Percentiles rank a stretch among this genome's conserved stretches.
phyloP scores from a whole-genome alignment of 768 basidiomycete species.

The Leucocoprinus sp. region DNA sequence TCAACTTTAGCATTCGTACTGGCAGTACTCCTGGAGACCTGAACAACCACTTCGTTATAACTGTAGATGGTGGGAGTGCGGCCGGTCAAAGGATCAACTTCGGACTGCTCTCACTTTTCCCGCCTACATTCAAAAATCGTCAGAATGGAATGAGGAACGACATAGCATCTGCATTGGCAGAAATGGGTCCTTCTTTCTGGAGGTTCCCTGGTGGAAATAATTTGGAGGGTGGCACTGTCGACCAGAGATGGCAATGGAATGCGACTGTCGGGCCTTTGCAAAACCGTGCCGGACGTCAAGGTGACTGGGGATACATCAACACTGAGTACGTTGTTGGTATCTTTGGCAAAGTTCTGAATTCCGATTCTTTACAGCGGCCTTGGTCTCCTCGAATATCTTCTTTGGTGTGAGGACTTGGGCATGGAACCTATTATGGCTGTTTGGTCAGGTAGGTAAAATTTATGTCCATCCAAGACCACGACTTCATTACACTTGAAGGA shows the following conservation, averaged over 20 bases:
- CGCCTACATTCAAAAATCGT: constrained; percentile 56
- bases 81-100: constrained; percentile 43
- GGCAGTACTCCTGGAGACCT: constrained; percentile 29
- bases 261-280: constrained; percentile 48
- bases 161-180: constrained; percentile 48
- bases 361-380: constrained; percentile 31
- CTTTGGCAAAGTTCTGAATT: neutral
- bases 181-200: constrained; percentile 53
- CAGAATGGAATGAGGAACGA: constrained; percentile 56
- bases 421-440: constrained; percentile 61
- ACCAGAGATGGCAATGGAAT: constrained; percentile 59
- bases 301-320: constrained; percentile 56
- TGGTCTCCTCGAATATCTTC: constrained; percentile 49
- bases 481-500: constrained; percentile 22
- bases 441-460: constrained; percentile 35
- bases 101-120: constrained; percentile 57
- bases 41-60: constrained; percentile 45
- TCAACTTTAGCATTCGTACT: constrained; percentile 35
- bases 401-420: constrained; percentile 50
- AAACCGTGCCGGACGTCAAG: constrained; percentile 42
- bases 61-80: constrained; percentile 33
- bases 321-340: constrained; percentile 36
- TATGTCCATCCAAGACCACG: neutral
- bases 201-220: constrained; percentile 67
- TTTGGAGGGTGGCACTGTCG: constrained; percentile 50